A percentile compares a stretch with the other conserved stretches of the same genome.
Evolutionary conservation across 495 filamentous ascomycete genomes (phyloP).

Genomic region (Extremus antarcticus): DNA sequence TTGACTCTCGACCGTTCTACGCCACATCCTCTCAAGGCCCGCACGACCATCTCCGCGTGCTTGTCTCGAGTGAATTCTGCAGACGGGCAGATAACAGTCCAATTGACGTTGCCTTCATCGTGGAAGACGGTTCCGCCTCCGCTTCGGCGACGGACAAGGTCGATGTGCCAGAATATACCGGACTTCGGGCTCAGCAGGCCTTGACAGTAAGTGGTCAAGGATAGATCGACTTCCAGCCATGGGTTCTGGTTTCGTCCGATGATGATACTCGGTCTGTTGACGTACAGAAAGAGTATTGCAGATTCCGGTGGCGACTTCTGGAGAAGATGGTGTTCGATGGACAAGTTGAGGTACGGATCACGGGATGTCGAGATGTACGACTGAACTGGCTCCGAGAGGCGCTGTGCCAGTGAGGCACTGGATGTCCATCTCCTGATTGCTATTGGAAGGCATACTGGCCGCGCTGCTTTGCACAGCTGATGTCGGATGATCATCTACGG

Average conservation of each 20-base stretch:
- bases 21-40: constrained; percentile 53
- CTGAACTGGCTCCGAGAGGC: constrained; percentile 34
- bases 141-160: constrained; percentile 68
- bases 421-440: constrained; percentile 12
- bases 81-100: constrained; percentile 74
- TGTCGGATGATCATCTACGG: constrained; percentile 12
- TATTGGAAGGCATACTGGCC: not conserved
- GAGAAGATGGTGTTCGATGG: constrained; percentile 87
- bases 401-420: not conserved
- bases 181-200: too few relatives aligned
- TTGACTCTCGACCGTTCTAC: constrained; percentile 55
- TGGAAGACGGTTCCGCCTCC: constrained; percentile 93
- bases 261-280: constrained; percentile 74
- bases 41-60: constrained; percentile 83
- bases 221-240: constrained; percentile 76
- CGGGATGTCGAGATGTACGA: constrained; percentile 66
- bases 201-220: too few relatives aligned
- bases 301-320: constrained; percentile 58
- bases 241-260: constrained; percentile 96
- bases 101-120: constrained; percentile 86
- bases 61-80: constrained; percentile 66
- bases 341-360: constrained; percentile 84
- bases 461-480: constrained; percentile 11
- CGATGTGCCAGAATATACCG: constrained; percentile 24
- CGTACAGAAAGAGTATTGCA: constrained; percentile 73